Evolutionary conservation across 78 protist species (phyloP).

Genomic region (Neovahlkampfia damariscottae): DNA sequence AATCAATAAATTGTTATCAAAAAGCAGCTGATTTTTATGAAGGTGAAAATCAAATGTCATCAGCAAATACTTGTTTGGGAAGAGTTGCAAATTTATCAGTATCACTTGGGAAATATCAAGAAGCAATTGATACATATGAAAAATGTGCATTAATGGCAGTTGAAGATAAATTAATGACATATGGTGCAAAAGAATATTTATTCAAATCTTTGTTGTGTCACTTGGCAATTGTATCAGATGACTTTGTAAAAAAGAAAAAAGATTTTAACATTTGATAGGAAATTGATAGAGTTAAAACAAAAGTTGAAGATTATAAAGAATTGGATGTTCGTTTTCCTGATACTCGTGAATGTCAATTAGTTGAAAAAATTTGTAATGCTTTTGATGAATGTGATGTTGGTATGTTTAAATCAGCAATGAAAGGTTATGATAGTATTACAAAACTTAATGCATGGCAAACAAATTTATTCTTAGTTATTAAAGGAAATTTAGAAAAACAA

Average conservation of each 20-base stretch:
- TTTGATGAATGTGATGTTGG: conserved; percentile 33
- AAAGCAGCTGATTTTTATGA: conserved; percentile 47
- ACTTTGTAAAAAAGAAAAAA: too few species aligned
- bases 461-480: conserved; percentile 35
- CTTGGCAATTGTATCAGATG: background rate
- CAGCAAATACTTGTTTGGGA: conserved; percentile 29
- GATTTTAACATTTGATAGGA: too few species aligned
- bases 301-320: conserved; percentile 10
- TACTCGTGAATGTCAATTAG: conserved; percentile 21
- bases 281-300: background rate
- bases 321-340: conserved; percentile 1
- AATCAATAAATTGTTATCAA: conserved; percentile 38
- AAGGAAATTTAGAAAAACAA: conserved; percentile 16
- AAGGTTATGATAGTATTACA: conserved; percentile 22
- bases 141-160: background rate
- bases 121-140: conserved; percentile 36
- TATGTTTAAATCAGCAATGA: conserved; percentile 14
- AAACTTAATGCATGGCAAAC: conserved; percentile 47
- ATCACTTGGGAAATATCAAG: background rate
- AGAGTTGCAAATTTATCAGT: conserved; percentile 42
- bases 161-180: conserved; percentile 32
- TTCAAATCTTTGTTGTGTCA: conserved; percentile 35
- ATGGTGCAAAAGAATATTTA: conserved; percentile 43
- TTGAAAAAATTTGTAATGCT: conserved; percentile 9
- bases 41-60: background rate